Base-by-base conservation (phyloP, 176 grass and related monocot genomes). In the Eragrostis curvula region DNA sequence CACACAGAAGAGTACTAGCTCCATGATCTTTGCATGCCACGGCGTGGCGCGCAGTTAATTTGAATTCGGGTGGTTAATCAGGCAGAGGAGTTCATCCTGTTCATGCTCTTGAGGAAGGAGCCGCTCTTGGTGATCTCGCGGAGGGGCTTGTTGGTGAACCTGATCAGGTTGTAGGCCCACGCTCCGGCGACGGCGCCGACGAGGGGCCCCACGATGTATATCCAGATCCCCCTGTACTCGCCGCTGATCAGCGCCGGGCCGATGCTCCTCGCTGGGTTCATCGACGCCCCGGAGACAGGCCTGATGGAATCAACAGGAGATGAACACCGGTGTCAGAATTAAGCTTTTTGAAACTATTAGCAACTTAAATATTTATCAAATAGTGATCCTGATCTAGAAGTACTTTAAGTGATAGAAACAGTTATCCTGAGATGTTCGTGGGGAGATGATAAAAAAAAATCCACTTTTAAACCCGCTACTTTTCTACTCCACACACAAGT, bases 101-200 rank as follows among this genome's bases (percentile, higher is more conserved):
- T 80, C 69, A 78, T 85, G 91, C 87, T 96, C 87, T 85, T 92
- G 62, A 94, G 93, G 85, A 99, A 99, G 16, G 93, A 99, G 68
- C 75, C 74, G 63, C 93, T 92, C 87, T 92, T 88, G 60, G 93
- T 94, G 85, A 99, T 84, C 93, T 99, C 93, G 64, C 97, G 87
- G 20, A 99, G 88, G 2, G 97, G 93, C 91, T 94, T 94, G 80
- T 96, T 93, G 77, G 97, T 99, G 93, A 99, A 99, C 15, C 97
- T 85, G 87, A 99, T 99, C 69, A 99, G 89, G 83, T 99, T 99
- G 91, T 99, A 99, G 24, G 93, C 91, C 97, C 93, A 94, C 0
- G 93, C 93, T 48, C 97, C 97, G 2, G 83, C 87, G 11, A 99
- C 87, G 6, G 97, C 68, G 24, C 97, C 93, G 16, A 73, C 86